Evolutionary conservation across 495 filamentous ascomycete species (phyloP).

Genomic region (Daldinia caldariorum): DNA sequence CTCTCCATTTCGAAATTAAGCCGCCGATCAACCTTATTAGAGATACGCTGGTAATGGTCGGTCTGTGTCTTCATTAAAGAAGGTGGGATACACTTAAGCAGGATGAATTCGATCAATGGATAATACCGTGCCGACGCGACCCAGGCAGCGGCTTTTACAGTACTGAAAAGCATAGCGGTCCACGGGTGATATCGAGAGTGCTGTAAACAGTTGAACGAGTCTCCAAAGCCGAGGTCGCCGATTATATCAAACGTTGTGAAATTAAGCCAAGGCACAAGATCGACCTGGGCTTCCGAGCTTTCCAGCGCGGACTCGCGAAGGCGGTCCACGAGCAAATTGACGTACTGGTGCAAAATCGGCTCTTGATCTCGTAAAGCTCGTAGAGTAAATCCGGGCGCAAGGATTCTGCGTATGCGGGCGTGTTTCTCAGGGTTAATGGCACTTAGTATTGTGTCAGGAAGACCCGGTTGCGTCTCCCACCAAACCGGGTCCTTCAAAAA

Average conservation of each 20-base stretch:
- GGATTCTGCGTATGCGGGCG: slow-evolving; percentile 52
- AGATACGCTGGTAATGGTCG: slow-evolving; percentile 51
- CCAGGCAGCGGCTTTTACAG: slow-evolving; percentile 45
- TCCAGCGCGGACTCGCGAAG: slow-evolving; percentile 34
- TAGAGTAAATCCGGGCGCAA: slow-evolving; percentile 60
- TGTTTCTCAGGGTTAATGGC: slow-evolving; percentile 33
- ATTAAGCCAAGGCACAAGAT: slow-evolving; percentile 61
- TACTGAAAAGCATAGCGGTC: slow-evolving; percentile 52
- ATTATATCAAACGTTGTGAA: slow-evolving; percentile 69
- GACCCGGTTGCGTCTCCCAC: slow-evolving; percentile 1
- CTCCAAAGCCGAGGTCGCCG: slow-evolving; percentile 63
- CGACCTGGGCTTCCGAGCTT: slow-evolving; percentile 27
- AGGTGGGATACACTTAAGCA: slow-evolving; percentile 47
- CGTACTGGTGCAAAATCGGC: slow-evolving; percentile 52
- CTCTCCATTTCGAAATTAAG: slow-evolving; percentile 43
- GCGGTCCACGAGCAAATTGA: slow-evolving; percentile 52
- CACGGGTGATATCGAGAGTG: slow-evolving; percentile 63
- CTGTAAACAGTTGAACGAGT: too few relatives aligned
- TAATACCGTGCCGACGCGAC: slow-evolving; percentile 49
- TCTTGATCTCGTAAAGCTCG: slow-evolving; percentile 59
- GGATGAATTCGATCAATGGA: slow-evolving; percentile 40
- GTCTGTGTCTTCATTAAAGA: slow-evolving; percentile 41
- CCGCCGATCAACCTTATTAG: slow-evolving; percentile 55
- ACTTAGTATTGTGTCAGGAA: neutral
- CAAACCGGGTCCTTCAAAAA: slow-evolving; percentile 2